Evolutionary conservation across 2,329 filamentous ascomycete genomes (phyloP).

Genomic region (Trichoderma atroviride): DNA sequence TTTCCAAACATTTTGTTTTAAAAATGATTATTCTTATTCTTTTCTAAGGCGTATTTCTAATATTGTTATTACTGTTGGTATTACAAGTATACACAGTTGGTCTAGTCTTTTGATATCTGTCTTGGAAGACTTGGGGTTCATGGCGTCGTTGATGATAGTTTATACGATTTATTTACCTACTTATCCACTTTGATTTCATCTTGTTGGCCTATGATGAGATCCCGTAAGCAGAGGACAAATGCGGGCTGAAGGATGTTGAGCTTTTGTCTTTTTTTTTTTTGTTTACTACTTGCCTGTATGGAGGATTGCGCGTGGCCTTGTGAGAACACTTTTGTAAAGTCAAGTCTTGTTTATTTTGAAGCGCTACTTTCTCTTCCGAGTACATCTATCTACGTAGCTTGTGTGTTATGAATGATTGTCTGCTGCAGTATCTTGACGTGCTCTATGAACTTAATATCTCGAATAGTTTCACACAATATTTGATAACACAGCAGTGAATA

Average conservation of each 20-base stretch:
- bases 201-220: not conserved
- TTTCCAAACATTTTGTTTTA: not conserved
- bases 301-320: conserved; percentile 6
- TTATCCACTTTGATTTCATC: not conserved
- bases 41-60: not conserved
- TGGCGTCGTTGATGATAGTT: conserved; percentile 19
- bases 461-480: not conserved
- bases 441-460: not conserved
- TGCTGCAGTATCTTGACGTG: not conserved
- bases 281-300: not conserved
- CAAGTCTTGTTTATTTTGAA: not conserved
- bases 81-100: not conserved
- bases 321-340: not conserved
- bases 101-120: not conserved
- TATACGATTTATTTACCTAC: conserved; percentile 11
- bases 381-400: conserved; percentile 2
- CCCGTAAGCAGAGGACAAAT: not conserved
- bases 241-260: not conserved
- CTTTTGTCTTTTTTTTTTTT: not conserved
- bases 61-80: not conserved
- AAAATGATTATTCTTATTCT: not conserved
- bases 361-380: not conserved
- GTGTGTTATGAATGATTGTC: not conserved
- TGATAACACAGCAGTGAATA: not conserved
- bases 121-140: not conserved